Base-by-base conservation (phyloP, 1,284 basidiomycete genomes). In the Sporisorium sorghi region DNA sequence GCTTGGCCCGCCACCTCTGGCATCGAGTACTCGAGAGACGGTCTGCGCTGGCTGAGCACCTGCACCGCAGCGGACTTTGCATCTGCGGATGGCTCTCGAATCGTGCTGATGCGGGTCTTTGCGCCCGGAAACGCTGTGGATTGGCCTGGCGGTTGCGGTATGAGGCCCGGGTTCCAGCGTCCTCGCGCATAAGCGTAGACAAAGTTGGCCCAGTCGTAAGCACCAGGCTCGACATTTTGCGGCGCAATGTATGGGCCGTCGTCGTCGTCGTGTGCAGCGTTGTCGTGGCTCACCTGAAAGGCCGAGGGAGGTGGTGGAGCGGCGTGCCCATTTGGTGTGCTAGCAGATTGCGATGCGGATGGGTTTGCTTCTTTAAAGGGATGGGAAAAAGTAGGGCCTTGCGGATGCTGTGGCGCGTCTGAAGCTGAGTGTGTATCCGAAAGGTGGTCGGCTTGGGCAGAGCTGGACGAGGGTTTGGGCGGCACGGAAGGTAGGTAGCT, bases 171-270 rank as follows among this genome's bases (percentile, higher is more conserved):
- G 50, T 82, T 75, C 80, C 80, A 82, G 19, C 73, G 64, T 9
- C 80, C 80, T 24, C 79, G 66, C 12, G 77, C 72, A 30, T 82
- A 82, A 4, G 80, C 80, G 47, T 73, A 79, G 19, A 81, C 71
- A 37, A 82, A 82, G 47, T 79, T 82, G 44, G 80, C 79, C 80
- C 80, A 82, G 57, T 82, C 80, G 49, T 81, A 79, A 12, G 64
- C 52, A 4, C 73, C 73, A 21, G 69, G 37, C n/a, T 73, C 71
- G 46, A 64, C 46, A n/a, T 32, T 15, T 26, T 50, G 58, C n/a
- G 44, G 33, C 8, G 46, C 24, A 4, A 6, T 32, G 17, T 35
- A 26, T 2, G 17, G 7, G 17, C 48, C 42, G 21, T 46, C 49
- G 37, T 50, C 50, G 23, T 17, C 21, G 7, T 19, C 23, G 3